Base-by-base conservation (phyloP, 2,329 filamentous ascomycete genomes). In the Diaporthe nobilis region DNA sequence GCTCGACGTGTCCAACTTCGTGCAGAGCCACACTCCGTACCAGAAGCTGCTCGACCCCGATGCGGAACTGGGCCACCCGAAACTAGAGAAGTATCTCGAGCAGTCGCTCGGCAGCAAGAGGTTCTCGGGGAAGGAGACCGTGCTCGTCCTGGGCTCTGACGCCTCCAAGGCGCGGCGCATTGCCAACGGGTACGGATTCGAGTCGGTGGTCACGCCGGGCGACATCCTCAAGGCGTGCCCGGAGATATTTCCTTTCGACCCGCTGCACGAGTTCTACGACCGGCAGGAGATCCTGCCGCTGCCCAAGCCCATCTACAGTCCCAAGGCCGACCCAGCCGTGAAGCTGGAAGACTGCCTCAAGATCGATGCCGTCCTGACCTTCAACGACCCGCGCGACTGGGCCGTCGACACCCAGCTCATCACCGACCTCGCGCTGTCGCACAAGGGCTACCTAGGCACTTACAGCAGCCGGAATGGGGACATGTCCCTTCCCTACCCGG, bases 311-410 rank as follows among this genome's bases (percentile, higher is more conserved):
- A 17, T 72, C 28, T 79, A 76, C 72, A 71, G 73, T 60, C 77
- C 78, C 61, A 77, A 67, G 61, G 75, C 72, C 70, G 72, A 77
- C 74, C 42, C 75, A 70, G 70, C 55, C 55, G 25, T 76, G 81
- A 70, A 28, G 71, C 72, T 78, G 82, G 82, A 73, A 0, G 81
- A 86, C 13, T 84, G 87, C 13, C 88, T 96, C 65, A 95, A 95
- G 80, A 93, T 99, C 79, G 95, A 98, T 81, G 95, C 96, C 39
- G 91, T 98, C 39, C 94, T 98, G 81, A 94, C 98, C 9, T 98
- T 96, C 89, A 98, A 98, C 83, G 97, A 98, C 84, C 96, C 97
- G 4, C 91, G 97, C 74, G 97, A 99, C 86, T 99, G 97, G 97
- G 95, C 94, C 0, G 89, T 98, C 13, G 96, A 98, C 83, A 92